phyloP scores from a whole-genome alignment of 805 yeast genomes.

The Sporopachydermia lactativora region DNA sequence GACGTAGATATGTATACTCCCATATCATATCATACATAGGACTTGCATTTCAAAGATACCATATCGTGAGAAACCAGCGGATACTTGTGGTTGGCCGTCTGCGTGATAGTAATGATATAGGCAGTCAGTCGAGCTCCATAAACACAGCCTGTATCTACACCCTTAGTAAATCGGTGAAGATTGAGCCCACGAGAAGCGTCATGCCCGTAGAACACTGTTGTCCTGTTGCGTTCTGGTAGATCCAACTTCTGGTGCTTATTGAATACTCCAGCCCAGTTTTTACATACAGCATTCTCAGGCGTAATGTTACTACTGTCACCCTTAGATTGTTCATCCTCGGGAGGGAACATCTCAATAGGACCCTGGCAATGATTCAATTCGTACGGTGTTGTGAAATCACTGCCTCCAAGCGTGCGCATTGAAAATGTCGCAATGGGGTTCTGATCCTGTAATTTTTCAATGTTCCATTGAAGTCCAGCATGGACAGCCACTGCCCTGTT shows the following conservation, averaged over 20 bases:
- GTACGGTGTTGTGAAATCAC: constrained; percentile 44
- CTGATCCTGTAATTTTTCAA: constrained; percentile 36
- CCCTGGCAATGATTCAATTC: constrained; percentile 16
- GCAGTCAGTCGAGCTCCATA: constrained; percentile 61
- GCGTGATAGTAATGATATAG: constrained; percentile 24
- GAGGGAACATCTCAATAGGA: background rate
- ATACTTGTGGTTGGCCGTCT: background rate
- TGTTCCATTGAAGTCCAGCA: constrained; percentile 68
- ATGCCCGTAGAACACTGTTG: constrained; percentile 68
- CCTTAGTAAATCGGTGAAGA: constrained; percentile 51
- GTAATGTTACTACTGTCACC: constrained; percentile 11
- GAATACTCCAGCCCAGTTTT: constrained; percentile 43
- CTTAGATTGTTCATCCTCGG: constrained; percentile 7
- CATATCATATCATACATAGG: no score
- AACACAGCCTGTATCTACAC: constrained; percentile 75
- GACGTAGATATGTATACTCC: no score
- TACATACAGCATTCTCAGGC: no score
- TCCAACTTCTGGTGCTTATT: constrained; percentile 25
- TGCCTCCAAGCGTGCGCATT: constrained; percentile 55
- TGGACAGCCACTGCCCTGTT: constrained; percentile 52
- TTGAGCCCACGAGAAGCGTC: constrained; percentile 71
- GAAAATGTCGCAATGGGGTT: constrained; percentile 49
- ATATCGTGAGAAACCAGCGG: constrained; percentile 1
- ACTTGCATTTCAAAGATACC: background rate
- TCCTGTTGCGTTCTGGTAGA: constrained; percentile 14